Evolutionary conservation across 768 basidiomycete genomes (phyloP), one percentile per base, ranked within the genome.

Genomic region (Xerocomus spinulosus): DNA sequence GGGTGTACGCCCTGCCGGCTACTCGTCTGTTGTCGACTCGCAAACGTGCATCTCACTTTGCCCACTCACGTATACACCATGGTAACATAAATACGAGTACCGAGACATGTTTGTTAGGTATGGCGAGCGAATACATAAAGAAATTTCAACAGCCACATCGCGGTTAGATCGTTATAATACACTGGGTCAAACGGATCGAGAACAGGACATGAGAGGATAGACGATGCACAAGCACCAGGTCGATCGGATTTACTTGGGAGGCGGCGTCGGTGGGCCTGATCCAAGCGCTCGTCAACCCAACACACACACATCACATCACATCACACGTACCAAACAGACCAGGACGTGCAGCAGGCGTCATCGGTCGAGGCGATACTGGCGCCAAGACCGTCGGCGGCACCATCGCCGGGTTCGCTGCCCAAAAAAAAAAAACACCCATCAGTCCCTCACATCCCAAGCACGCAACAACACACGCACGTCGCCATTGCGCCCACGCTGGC

Each of bases 401-500:
- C 9, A 85, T 58, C 6, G 81, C 61, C 3, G 85, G 83, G 57
- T 87, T 86, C 4, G 87, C 86, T 87, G 47, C 30, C 12, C 43
- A 18, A 29, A n/a, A n/a, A 9, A 18, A 5, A 34, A 36, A 3
- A 15, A 35, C 34, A 18, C 9, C 10, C 15, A 20, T 48, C 34
- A 48, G 34, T 20, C 3, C 15, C 15, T 29, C 34, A 29, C 25
- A 29, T 15, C n/a, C 15, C n/a, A 42, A 14, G 21, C 17, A 18
- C 5, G 24, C 8, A 32, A 23, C 29, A 23, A n/a, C 5, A 33
- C 8, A 53, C 53, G 26, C 62, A 91, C 87, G 88, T 72, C 82
- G 75, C 88, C 87, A 91, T 56, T 89, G 86, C 1, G 87, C 80
- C 88, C 88, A 91, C 1, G 88, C 79, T n/a, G 87, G 86, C 24